Percentiles rank a stretch among this genome's conserved stretches.
These are phyloP conservation scores for Candida nonsorbophila DNA, from an alignment of 805 yeast genomes.

Conservation along the genomic window DNA sequence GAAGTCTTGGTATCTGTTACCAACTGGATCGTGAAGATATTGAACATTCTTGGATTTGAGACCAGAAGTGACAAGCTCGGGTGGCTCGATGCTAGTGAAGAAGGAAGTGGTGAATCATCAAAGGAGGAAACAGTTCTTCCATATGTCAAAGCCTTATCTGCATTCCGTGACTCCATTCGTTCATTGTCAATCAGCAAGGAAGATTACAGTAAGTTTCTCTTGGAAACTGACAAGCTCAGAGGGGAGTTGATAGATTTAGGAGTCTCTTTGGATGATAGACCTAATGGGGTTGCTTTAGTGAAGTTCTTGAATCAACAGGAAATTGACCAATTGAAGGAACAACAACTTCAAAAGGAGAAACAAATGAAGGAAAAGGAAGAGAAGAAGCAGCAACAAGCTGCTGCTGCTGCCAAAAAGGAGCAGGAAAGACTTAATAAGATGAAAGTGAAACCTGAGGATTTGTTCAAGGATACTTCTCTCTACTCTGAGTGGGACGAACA, in stretches of 20 bases:
- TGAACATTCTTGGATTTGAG: constrained; percentile 72
- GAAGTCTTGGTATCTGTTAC: constrained; percentile 66
- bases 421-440: constrained; percentile 61
- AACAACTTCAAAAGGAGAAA: constrained; percentile 58
- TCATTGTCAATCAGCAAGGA: constrained; percentile 61
- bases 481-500: constrained; percentile 78
- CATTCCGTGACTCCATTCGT: constrained; percentile 81
- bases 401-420: constrained; percentile 56
- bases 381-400: constrained; percentile 46
- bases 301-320: constrained; percentile 74
- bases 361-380: constrained; percentile 56
- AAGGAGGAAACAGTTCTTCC: constrained; percentile 74
- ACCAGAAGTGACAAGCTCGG: constrained; percentile 69
- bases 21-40: constrained; percentile 63
- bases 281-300: constrained; percentile 73
- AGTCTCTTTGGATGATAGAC: constrained; percentile 84
- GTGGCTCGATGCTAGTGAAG: constrained; percentile 51
- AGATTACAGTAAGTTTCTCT: constrained; percentile 46
- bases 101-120: constrained; percentile 12
- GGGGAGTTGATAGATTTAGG: constrained; percentile 68
- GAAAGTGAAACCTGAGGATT: constrained; percentile 59
- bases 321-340: constrained; percentile 54
- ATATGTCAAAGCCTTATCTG: constrained; percentile 68
- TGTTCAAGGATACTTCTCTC: constrained; percentile 56
- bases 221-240: constrained; percentile 72